Conservation (phyloP, 2,329 filamentous ascomycete genomes). For the Pseudonectria foliicola region DNA sequence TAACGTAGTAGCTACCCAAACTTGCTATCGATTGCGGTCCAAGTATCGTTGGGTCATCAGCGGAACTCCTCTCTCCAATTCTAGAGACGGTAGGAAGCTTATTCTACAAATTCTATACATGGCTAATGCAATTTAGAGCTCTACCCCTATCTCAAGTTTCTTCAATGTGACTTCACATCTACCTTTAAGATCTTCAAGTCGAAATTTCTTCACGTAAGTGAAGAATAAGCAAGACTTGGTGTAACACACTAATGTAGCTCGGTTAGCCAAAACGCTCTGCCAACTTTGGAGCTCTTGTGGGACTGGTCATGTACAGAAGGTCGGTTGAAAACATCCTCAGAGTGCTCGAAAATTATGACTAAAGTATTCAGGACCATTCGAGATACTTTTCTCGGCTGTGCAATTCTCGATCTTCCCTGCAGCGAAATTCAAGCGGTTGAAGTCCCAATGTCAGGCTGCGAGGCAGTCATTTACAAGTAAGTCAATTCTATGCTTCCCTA, state of each 20-base stretch:
- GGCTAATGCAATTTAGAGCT: constrained; percentile 23
- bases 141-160: constrained; percentile 28
- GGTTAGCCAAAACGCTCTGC: constrained; percentile 7
- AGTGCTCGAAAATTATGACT: neutral
- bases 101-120: neutral
- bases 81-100: constrained; percentile 17
- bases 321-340: constrained; percentile 1
- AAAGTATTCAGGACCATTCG: constrained; percentile 15
- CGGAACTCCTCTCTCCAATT: constrained; percentile 31
- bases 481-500: neutral
- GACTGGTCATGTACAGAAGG: constrained; percentile 23
- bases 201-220: constrained; percentile 13
- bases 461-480: constrained; percentile 20
- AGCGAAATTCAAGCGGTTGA: constrained; percentile 10
- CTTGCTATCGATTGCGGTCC: constrained; percentile 18
- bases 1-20: constrained; percentile 6
- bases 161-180: constrained; percentile 14
- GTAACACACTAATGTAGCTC: neutral
- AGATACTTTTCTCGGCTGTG: constrained; percentile 20
- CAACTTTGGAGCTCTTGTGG: constrained; percentile 14
- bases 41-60: constrained; percentile 30
- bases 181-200: constrained; percentile 4
- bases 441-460: constrained; percentile 19
- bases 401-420: constrained; percentile 19
- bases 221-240: neutral